Base-by-base conservation (phyloP, 768 basidiomycete species). In the Galerina marginata region DNA sequence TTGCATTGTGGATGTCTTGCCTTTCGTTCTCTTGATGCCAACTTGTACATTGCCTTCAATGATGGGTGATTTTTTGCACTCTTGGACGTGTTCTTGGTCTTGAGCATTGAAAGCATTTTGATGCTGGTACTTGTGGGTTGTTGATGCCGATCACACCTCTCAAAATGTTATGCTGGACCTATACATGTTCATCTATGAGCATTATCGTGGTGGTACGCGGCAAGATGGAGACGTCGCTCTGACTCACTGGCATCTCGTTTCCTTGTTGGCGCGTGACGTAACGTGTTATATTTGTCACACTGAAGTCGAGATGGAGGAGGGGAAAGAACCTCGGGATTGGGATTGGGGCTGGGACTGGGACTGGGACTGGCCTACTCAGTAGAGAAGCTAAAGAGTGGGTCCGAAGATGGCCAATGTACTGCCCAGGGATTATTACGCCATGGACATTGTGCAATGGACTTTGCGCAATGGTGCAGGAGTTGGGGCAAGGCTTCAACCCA, bases 211-310 rank as follows among this genome's bases (percentile, higher is more conserved):
- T 49, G 47, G 47, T 33, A 33, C 7, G 51, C 14, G 51, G 51
- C 39, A 53, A 39, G 38, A 40, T 37, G 37, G 51, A 53, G 36
- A 29, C 50, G 15, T 11, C 38, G 9, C 4, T 53, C 38, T 53
- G 51, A 53, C 51, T 53, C 51, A 53, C 20, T 20, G 20, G 20
- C 20, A 20, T 38, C 16, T 23, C 7, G 33, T 23, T 4, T 53
- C 36, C 23, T 15, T 25, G 7, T 26, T 49, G 20, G 6, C 39
- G 20, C 37, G 51, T 53, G 51, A 53, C 51, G 51, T 53, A 16
- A 53, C 51, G 51, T 16, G 51, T 39, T 12, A 53, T 23, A 53
- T 53, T 37, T n/a, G 51, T 53, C 51, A 53, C 51, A 20, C 51
- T 23, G n/a, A 25, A 9, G 51, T 49, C 29, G 48, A 29, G 26